A percentile compares a stretch with the other conserved stretches of the same genome.
Evolutionary conservation across 2,329 filamentous ascomycete species (phyloP).

Genomic region (Botrytis medusae): DNA sequence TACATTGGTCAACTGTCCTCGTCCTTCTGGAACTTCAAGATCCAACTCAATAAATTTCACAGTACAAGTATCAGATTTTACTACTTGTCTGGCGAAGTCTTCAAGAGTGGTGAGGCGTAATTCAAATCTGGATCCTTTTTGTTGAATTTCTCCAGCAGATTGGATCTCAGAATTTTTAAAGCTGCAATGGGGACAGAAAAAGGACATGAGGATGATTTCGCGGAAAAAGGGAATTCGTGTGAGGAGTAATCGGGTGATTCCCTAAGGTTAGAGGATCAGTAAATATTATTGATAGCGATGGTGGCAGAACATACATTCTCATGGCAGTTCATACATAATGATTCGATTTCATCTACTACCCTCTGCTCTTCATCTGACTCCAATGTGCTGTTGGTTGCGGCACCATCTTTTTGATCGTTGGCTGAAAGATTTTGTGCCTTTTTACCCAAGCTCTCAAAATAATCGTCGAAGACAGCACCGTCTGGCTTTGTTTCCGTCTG

Average conservation of each 20-base stretch:
- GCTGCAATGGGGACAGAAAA: slow-evolving; percentile 84
- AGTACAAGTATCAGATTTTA: slow-evolving; percentile 85
- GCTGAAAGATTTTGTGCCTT: slow-evolving; percentile 56
- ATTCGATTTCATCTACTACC: slow-evolving; percentile 69
- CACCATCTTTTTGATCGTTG: slow-evolving; percentile 32
- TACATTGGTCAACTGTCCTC: slow-evolving; percentile 89
- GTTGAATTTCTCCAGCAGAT: slow-evolving; percentile 86
- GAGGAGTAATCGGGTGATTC: slow-evolving; percentile 80
- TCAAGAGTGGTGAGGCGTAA: slow-evolving; percentile 69
- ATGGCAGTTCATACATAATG: slow-evolving; percentile 83
- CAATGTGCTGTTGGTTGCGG: slow-evolving; percentile 31
- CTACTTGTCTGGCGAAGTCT: slow-evolving; percentile 82
- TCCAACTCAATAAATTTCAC: slow-evolving; percentile 90
- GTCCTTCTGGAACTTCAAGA: slow-evolving; percentile 86
- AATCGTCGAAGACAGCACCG: slow-evolving; percentile 50
- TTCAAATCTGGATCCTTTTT: slow-evolving; percentile 81
- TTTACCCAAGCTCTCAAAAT: slow-evolving; percentile 63
- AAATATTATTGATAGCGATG: neutral
- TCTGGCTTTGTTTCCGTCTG: slow-evolving; percentile 43
- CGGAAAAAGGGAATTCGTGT: slow-evolving; percentile 96
- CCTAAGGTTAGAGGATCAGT: slow-evolving; percentile 49
- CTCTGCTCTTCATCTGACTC: slow-evolving; percentile 49
- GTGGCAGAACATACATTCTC: slow-evolving; percentile 57
- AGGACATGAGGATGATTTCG: slow-evolving; percentile 97
- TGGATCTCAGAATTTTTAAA: slow-evolving; percentile 94